Evolutionary conservation across 768 basidiomycete species (phyloP).

Genomic region (Ramaria sp.): DNA sequence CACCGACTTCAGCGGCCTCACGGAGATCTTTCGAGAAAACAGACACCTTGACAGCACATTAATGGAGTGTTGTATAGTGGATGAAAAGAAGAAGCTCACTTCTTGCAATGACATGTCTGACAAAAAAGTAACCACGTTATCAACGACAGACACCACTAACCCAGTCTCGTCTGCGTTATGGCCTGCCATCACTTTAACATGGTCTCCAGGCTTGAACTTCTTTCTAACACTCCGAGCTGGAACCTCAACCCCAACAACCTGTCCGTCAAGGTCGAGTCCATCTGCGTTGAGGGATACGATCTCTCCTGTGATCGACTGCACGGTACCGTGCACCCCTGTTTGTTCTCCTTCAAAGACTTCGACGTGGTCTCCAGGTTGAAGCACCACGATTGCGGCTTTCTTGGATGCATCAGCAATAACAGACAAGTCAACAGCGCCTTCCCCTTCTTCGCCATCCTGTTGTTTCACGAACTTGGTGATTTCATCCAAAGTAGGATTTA

Average conservation of each 20-base stretch:
- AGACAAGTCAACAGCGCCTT: conserved; percentile 71
- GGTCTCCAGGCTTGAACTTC: conserved; percentile 92
- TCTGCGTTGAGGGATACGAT: conserved; percentile 75
- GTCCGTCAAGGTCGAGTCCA: conserved; percentile 76
- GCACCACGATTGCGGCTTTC: conserved; percentile 81
- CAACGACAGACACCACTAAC: conserved; percentile 83
- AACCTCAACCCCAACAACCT: conserved; percentile 79
- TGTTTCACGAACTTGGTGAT: conserved; percentile 81
- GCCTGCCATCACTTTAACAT: conserved; percentile 96
- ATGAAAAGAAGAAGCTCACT: conserved; percentile 32
- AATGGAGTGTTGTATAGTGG: not conserved
- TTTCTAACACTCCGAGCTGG: conserved; percentile 87
- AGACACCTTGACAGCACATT: conserved; percentile 51
- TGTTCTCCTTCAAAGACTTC: conserved; percentile 98
- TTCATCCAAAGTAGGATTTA: conserved; percentile 93
- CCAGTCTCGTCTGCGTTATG: conserved; percentile 94
- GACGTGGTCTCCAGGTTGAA: conserved; percentile 97
- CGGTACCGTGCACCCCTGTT: conserved; percentile 82
- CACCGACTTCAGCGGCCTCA: conserved; percentile 96
- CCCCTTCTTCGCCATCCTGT: conserved; percentile 57
- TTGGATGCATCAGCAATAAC: conserved; percentile 88
- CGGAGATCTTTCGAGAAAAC: conserved; percentile 96
- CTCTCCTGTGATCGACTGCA: conserved; percentile 82
- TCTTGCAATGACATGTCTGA: conserved; percentile 98
- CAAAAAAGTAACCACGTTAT: conserved; percentile 88